Conservation (phyloP, 768 basidiomycete species). For the Suillus luteus region DNA sequence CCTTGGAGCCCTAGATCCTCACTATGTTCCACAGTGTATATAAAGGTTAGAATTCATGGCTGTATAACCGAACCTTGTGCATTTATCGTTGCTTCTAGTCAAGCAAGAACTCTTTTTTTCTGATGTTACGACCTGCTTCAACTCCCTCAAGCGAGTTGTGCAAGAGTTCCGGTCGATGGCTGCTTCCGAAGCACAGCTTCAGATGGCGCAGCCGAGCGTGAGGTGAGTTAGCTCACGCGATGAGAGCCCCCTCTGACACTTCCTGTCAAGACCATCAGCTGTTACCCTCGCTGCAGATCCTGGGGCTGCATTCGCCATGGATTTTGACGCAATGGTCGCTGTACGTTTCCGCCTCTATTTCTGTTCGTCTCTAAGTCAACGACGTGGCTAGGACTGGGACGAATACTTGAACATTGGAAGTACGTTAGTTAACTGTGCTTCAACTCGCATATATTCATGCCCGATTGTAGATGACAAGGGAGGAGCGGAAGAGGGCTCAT, state of each 20-base stretch:
- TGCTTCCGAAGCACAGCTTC: conserved; percentile 53
- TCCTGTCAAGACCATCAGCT: conserved; percentile 44
- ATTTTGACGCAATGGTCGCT: conserved; percentile 66
- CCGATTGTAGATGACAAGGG: conserved; percentile 11
- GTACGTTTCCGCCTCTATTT: conserved; percentile 39
- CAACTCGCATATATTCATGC: not conserved
- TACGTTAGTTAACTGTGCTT: conserved; percentile 23
- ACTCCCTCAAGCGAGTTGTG: conserved; percentile 76
- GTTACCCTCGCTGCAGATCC: conserved; percentile 58
- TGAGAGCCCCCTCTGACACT: conserved; percentile 8
- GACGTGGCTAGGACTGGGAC: conserved; percentile 56
- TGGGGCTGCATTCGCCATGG: conserved; percentile 47
- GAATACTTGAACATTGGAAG: conserved; percentile 55
- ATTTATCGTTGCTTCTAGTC: conserved; percentile 44
- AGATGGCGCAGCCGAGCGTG: conserved; percentile 69
- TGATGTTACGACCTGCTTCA: conserved; percentile 79
- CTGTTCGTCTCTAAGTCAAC: not conserved
- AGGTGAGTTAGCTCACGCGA: conserved; percentile 44
- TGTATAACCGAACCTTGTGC: not conserved
- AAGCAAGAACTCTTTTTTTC: conserved; percentile 83
- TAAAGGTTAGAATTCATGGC: conserved; percentile 38
- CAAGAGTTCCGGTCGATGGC: conserved; percentile 57
- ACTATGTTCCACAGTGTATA: conserved; percentile 41
- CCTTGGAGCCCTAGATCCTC: not conserved
- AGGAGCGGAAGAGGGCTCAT: conserved; percentile 31